phyloP scores from a whole-genome alignment of 768 basidiomycete species.

The Candolleomyces efflorescens region DNA sequence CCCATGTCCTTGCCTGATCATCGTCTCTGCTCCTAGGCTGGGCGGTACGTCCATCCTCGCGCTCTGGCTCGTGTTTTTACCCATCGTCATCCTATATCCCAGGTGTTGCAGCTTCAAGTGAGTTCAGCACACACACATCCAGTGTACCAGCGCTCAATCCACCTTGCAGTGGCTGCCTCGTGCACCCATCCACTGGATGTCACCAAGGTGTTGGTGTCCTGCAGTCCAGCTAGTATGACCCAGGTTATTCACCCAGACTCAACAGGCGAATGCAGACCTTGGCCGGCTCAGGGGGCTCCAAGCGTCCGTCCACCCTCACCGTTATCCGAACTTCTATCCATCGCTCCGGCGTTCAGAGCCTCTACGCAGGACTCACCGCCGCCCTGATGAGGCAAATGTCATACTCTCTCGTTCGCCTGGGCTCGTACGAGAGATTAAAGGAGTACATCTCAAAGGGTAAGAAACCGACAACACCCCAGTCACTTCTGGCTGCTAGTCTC shows the following conservation, averaged over 20 bases:
- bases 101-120: background rate
- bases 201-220: slow-evolving; percentile 68
- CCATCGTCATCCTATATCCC: background rate
- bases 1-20: background rate
- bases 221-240: background rate
- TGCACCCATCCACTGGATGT: slow-evolving; percentile 83
- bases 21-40: slow-evolving; percentile 38
- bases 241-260: background rate
- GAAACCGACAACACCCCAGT: slow-evolving; percentile 43
- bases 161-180: slow-evolving; percentile 63
- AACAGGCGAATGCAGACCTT: slow-evolving; percentile 80
- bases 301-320: slow-evolving; percentile 59
- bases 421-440: slow-evolving; percentile 79
- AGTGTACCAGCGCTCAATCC: slow-evolving; percentile 3
- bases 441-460: slow-evolving; percentile 44
- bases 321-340: slow-evolving; percentile 63
- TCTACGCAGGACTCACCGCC: slow-evolving; percentile 80
- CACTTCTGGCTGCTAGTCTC: slow-evolving; percentile 61
- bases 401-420: slow-evolving; percentile 82
- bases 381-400: slow-evolving; percentile 88
- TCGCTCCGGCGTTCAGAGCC: slow-evolving; percentile 64
- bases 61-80: slow-evolving; percentile 9
- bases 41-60: slow-evolving; percentile 41
- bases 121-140: background rate
- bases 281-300: slow-evolving; percentile 35